These are phyloP conservation scores for Oxytropis ochrocephala DNA, from an alignment of 306 rosid genomes.

Conservation along the genomic window DNA sequence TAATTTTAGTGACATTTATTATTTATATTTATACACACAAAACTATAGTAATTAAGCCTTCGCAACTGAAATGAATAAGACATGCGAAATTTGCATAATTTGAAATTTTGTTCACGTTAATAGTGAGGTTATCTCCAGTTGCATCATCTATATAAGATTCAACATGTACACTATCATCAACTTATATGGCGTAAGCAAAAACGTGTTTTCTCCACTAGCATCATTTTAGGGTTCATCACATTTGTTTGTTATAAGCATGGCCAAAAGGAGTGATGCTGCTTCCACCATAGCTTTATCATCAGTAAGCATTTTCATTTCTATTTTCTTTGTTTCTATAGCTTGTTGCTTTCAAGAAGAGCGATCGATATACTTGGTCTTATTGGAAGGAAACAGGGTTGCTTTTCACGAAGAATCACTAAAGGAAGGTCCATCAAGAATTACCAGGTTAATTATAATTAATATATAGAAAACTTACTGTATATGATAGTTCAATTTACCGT, in stretches of 20 bases:
- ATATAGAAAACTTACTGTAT: neutral
- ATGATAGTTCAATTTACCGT: neutral
- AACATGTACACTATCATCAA: neutral
- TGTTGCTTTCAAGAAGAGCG: constrained; percentile 51
- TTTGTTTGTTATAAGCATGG: constrained; percentile 11
- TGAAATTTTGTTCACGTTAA: constrained; percentile 21
- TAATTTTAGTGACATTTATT: too few species aligned
- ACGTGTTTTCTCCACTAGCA: neutral
- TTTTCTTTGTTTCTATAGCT: constrained; percentile 8
- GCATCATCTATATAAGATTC: neutral
- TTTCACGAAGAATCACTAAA: constrained; percentile 28
- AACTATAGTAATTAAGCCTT: too few species aligned
- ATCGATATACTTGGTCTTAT: constrained; percentile 53
- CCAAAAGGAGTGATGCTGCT: neutral
- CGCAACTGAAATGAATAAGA: too few species aligned
- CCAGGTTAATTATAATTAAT: constrained; percentile 26
- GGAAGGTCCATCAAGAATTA: constrained; percentile 15
- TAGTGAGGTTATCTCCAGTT: neutral
- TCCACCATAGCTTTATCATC: neutral
- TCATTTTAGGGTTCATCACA: too few species aligned
- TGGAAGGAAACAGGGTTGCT: constrained; percentile 51
- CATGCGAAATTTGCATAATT: neutral
- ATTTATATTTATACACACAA: too few species aligned
- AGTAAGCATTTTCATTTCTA: constrained; percentile 1
- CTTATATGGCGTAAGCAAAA: neutral